Base-by-base conservation (phyloP, 305 asterid genomes). In the Fraxinus greggii region DNA sequence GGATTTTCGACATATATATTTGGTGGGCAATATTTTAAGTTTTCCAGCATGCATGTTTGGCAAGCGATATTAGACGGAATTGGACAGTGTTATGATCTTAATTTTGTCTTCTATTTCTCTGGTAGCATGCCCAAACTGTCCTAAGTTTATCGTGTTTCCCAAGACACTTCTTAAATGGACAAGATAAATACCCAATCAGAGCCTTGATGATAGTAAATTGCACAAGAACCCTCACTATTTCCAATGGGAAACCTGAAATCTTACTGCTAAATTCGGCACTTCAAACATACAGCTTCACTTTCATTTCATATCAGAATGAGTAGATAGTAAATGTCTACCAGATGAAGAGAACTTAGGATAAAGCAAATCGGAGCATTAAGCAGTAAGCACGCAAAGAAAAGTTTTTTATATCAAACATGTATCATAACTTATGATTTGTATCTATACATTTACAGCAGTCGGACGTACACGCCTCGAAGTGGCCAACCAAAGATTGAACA, bases 371-470 rank as follows among this genome's bases (percentile, higher is more conserved):
- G 29, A 61, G 17, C 17, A 21, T 54, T n/a, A 6, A 54, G 65
- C 10, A 54, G 72, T 61, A 61, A 61, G 29, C 72, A 19, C 15
- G 32, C 5, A 21, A 61, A 61, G 29, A 21, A 7, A 8, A 61
- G 13, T 7, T 23, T 61, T 23, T 61, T 7, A 8, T 61, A 61
- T 23, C 32, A 23, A 24, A 23, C 31, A 6, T 61, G 72, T 23
- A 23, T 23, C 72, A 23, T 61, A 61, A 61, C 17, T 61, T 23
- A 61, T 23, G 32, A 23, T 61, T 9, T 61, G 72, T 24, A 81
- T 85, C 83, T 87, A 82, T 82, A 76, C 82, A 88, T 85, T 88
- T 89, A 92, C 90, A 89, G 33, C 86, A 61, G 29, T 61, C 83
- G 80, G 84, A 38, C 70, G 19, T 56, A 83, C 84, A 79, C 28